Evolutionary conservation across 129 eudicot genomes (phyloP).

Genomic region (Arctium minus): DNA sequence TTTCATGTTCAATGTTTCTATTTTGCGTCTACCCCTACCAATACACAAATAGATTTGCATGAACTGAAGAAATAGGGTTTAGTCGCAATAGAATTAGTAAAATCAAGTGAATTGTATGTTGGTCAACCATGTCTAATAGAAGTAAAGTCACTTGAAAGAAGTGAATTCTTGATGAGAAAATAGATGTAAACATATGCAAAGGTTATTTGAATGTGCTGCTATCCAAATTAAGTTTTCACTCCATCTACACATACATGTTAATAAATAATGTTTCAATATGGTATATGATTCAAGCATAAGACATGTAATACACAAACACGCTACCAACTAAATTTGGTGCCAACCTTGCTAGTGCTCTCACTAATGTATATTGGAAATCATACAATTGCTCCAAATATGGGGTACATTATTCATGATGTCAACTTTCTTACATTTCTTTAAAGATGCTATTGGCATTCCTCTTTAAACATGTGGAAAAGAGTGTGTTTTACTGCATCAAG

Average conservation of each 20-base stretch:
- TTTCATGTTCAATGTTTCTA: not conserved
- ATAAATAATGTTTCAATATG: not conserved
- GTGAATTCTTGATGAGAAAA: not conserved
- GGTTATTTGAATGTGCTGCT: not conserved
- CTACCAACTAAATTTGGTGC: not conserved
- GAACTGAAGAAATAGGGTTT: slow-evolving; percentile 3
- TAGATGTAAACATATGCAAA: not conserved
- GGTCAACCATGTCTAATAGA: not conserved
- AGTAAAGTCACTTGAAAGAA: not conserved
- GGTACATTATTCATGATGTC: too few relatives aligned
- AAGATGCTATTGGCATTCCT: too few relatives aligned
- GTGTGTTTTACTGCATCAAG: too few relatives aligned
- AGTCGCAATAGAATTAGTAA: not conserved
- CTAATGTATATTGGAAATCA: too few relatives aligned
- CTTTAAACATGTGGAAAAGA: too few relatives aligned
- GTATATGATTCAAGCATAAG: not conserved
- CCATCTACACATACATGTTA: not conserved
- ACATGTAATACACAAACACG: not conserved
- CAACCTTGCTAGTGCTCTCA: not conserved
- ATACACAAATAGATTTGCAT: slow-evolving; percentile 1
- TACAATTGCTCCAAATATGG: too few relatives aligned
- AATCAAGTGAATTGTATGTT: not conserved
- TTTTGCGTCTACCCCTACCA: not conserved
- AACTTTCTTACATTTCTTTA: too few relatives aligned
- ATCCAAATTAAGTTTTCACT: not conserved